These are phyloP conservation scores for Cyberlindnera mycetangii DNA, from an alignment of 805 yeast species.

Conservation along the genomic window DNA sequence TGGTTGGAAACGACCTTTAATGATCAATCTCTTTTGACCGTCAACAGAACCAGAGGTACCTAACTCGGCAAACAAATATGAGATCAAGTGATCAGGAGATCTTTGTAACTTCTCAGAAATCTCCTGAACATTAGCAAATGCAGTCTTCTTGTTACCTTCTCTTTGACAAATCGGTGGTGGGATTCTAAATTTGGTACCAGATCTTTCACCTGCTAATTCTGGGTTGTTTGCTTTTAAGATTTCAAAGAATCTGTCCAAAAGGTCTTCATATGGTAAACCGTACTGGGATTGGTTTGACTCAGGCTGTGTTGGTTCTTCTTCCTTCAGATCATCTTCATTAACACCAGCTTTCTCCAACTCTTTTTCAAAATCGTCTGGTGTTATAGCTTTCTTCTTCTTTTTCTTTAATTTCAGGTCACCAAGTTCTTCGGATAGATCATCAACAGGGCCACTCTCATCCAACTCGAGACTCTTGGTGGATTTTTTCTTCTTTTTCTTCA, in stretches of 20 bases:
- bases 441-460: conserved; percentile 33
- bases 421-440: conserved; percentile 56
- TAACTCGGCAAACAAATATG: conserved; percentile 94
- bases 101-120: conserved; percentile 93
- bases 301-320: conserved; percentile 22
- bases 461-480: conserved; percentile 37
- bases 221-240: conserved; percentile 93
- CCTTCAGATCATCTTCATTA: conserved; percentile 40
- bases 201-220: conserved; percentile 95
- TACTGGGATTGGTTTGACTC: conserved; percentile 39
- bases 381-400: conserved; percentile 77
- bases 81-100: conserved; percentile 95
- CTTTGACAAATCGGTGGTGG: conserved; percentile 97
- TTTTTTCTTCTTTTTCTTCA: conserved; percentile 86
- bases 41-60: conserved; percentile 99
- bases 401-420: conserved; percentile 76
- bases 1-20: conserved; percentile 97
- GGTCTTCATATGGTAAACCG: conserved; percentile 71
- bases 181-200: conserved; percentile 88
- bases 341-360: conserved; percentile 90
- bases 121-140: conserved; percentile 93
- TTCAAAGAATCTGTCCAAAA: conserved; percentile 80
- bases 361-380: conserved; percentile 79
- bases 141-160: conserved; percentile 95
- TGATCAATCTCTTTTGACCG: conserved; percentile 94